Conservation (phyloP, 2,329 filamentous ascomycete species). For the Fusarium napiforme region DNA sequence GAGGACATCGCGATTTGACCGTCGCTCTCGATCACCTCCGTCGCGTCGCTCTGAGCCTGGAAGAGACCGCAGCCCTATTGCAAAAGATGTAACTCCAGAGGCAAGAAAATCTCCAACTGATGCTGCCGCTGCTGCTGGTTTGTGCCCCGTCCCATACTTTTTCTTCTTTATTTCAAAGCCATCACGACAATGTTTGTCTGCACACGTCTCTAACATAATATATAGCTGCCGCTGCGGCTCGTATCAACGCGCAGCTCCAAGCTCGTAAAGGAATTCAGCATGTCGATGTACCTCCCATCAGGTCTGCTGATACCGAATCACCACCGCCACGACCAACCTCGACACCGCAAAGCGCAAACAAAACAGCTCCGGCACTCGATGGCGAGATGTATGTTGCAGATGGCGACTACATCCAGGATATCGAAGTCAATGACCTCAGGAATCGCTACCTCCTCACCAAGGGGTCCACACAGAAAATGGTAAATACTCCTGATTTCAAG, state of each 20-base stretch:
- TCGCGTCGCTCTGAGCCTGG: constrained; percentile 71
- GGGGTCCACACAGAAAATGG: constrained; percentile 98
- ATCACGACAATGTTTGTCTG: constrained; percentile 12
- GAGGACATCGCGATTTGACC: constrained; percentile 84
- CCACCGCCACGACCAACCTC: constrained; percentile 54
- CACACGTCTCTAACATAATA: constrained; percentile 3
- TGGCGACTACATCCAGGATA: constrained; percentile 98
- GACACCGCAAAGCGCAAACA: constrained; percentile 46
- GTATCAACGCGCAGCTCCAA: constrained; percentile 85
- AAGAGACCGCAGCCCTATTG: constrained; percentile 84
- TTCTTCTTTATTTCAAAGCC: neutral
- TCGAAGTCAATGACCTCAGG: constrained; percentile 97
- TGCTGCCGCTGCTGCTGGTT: constrained; percentile 83
- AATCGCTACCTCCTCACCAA: constrained; percentile 98
- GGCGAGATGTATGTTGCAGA: constrained; percentile 94
- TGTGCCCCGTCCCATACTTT: constrained; percentile 37
- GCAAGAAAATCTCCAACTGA: constrained; percentile 66
- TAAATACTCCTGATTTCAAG: constrained; percentile 75
- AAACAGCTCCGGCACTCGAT: constrained; percentile 70
- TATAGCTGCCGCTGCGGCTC: constrained; percentile 85
- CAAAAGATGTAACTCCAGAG: constrained; percentile 56
- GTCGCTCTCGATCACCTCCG: constrained; percentile 87
- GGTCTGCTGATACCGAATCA: constrained; percentile 63
- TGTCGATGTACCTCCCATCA: constrained; percentile 87
- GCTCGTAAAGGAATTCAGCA: constrained; percentile 91